Evolutionary conservation across 2,329 filamentous ascomycete species (phyloP), one percentile per base, ranked within the genome.

Genomic region (Reticulascus tulasneorum): DNA sequence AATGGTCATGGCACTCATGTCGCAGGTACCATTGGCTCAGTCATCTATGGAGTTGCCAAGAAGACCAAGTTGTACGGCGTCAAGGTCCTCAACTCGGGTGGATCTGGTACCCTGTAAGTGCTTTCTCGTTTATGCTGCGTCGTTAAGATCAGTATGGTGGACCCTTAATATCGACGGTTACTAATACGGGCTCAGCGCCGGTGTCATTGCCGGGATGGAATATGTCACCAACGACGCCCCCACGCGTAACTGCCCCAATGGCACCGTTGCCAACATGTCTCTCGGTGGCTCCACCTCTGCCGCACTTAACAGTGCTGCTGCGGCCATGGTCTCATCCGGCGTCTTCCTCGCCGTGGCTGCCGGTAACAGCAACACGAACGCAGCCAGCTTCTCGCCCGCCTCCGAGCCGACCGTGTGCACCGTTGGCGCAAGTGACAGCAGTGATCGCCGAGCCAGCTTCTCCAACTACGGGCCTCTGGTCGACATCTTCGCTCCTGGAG

Each of bases 261-360:
- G 67, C 26, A 58, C 64, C 24, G 72, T 78, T 12, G 66, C 71
- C 48, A 75, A 71, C 60, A 75, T 79, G 73, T 75, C 71, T 12
- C 67, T 79, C 5, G 74, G 75, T 9, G 74, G 73, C 12, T 33
- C 48, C 38, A 56, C 47, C 40, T 71, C 70, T 4, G 38, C 58
- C 3, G 53, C 72, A 9, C 48, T 77, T 45, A 79, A 78, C 63
- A 53, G 50, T 13, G 73, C 73, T 8, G 71, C 75, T 8, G 61
- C 60, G 19, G 58, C 56, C 35, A 60, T 73, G 18, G 60, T 71
- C 45, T 47, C 46, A 7, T 57, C 62, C 0, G 73, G 73, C 11
- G 58, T 76, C 41, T 73, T 75, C 48, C 59, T 76, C 24, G 73
- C 68, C 33, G 73, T 77, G 9, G 75, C 75, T 3, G 75, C 75